These are phyloP conservation scores for Metarhizium brunneum DNA, from an alignment of 2,329 filamentous ascomycete species.

Conservation along the genomic window DNA sequence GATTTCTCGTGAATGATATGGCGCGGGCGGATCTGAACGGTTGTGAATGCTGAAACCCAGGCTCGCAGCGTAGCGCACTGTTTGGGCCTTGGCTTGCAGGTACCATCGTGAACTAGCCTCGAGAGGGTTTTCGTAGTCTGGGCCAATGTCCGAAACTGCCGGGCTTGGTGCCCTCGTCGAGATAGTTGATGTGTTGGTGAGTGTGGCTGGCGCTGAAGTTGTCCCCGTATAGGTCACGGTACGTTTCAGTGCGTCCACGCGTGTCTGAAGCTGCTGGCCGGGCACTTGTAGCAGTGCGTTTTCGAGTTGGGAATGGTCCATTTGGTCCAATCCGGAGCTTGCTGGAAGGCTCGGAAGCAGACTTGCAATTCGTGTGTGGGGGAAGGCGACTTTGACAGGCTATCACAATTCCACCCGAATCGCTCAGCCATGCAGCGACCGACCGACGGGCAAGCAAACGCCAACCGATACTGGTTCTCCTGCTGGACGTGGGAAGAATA, in stretches of 20 bases:
- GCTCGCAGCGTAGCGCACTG: slow-evolving; percentile 34
- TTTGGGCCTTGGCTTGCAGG: slow-evolving; percentile 31
- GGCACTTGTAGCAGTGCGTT: background rate
- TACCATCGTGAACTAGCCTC: slow-evolving; percentile 34
- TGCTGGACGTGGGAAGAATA: background rate
- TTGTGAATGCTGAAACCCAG: slow-evolving; percentile 34
- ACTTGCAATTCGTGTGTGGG: background rate
- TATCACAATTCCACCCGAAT: background rate
- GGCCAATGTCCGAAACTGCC: slow-evolving; percentile 21
- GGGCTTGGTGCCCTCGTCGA: slow-evolving; percentile 17
- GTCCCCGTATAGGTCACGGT: slow-evolving; percentile 3
- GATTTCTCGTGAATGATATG: slow-evolving; percentile 27
- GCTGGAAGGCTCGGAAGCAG: background rate
- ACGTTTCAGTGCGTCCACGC: slow-evolving; percentile 8
- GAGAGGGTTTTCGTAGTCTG: slow-evolving; percentile 34
- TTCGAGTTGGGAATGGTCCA: background rate
- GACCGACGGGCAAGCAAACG: background rate
- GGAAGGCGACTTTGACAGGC: background rate
- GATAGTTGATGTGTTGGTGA: slow-evolving; percentile 9
- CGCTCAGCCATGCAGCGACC: background rate
- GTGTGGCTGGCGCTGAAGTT: background rate
- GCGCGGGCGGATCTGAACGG: slow-evolving; percentile 29
- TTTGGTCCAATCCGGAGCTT: background rate
- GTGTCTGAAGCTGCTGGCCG: background rate
- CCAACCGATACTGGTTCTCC: background rate